Percentiles rank a stretch among this genome's conserved stretches.
Evolutionary conservation across 768 basidiomycete genomes (phyloP).

Genomic region (Termitomyces sp.): DNA sequence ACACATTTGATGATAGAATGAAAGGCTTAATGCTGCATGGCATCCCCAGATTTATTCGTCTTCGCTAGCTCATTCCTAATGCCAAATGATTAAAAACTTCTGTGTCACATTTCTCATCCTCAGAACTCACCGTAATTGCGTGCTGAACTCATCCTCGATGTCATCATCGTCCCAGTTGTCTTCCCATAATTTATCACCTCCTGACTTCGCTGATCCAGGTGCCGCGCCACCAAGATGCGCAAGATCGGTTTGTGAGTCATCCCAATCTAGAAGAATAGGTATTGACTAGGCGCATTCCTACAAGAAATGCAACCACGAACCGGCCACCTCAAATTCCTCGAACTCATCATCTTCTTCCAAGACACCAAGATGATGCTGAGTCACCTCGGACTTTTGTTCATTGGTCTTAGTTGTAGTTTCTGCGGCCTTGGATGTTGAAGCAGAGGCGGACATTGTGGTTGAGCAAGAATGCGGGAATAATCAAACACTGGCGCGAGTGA

Average conservation of each 20-base stretch:
- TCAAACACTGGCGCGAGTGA: conserved; percentile 9
- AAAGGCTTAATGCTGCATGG: conserved; percentile 52
- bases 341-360: conserved; percentile 98
- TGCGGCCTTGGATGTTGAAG: conserved; percentile 46
- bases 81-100: background rate
- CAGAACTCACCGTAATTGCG: conserved; percentile 81
- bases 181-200: conserved; percentile 95
- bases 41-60: conserved; percentile 41
- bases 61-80: conserved; percentile 63
- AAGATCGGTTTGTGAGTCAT: conserved; percentile 79
- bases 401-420: conserved; percentile 36
- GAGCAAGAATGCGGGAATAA: background rate
- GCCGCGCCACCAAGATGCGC: conserved; percentile 72
- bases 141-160: conserved; percentile 95
- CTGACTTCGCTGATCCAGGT: conserved; percentile 72
- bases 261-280: conserved; percentile 62
- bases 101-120: background rate
- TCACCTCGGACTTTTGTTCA: conserved; percentile 42
- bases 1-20: background rate
- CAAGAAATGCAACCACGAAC: conserved; percentile 34
- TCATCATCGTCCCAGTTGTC: conserved; percentile 99
- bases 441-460: conserved; percentile 36
- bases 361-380: conserved; percentile 76
- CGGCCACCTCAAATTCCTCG: conserved; percentile 86
- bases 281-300: background rate